These are phyloP conservation scores for Raddia guianensis DNA, from an alignment of 176 grass and related monocot genomes.

Conservation along the genomic window DNA sequence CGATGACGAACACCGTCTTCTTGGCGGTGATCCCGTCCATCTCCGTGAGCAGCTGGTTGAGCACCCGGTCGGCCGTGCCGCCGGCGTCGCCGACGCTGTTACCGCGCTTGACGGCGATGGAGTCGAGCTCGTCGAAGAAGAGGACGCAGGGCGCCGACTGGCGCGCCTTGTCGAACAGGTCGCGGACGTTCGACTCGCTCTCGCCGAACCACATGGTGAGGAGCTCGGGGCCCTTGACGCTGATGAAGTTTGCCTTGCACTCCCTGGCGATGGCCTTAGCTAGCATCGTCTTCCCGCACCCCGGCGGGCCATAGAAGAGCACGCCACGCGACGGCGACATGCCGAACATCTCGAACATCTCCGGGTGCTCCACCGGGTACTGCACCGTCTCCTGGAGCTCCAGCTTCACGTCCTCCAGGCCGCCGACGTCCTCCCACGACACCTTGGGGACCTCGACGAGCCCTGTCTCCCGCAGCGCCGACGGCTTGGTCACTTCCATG, in stretches of 20 bases:
- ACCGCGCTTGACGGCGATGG: conserved; percentile 58
- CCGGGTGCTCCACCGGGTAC: conserved; percentile 57
- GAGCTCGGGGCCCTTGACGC: conserved; percentile 59
- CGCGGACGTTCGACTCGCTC: conserved; percentile 55
- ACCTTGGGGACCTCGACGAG: conserved; percentile 63
- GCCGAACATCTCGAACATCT: conserved; percentile 63
- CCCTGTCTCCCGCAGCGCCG: conserved; percentile 47
- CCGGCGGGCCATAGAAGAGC: conserved; percentile 57
- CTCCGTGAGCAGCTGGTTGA: conserved; percentile 67
- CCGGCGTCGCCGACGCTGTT: conserved; percentile 55
- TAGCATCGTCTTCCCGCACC: conserved; percentile 54
- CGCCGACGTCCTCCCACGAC: conserved; percentile 56
- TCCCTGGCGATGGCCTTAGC: conserved; percentile 56
- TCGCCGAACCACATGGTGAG: conserved; percentile 71
- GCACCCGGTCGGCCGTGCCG: conserved; percentile 52
- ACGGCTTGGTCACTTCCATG: conserved; percentile 61
- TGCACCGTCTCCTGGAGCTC: conserved; percentile 62
- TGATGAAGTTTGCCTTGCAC: conserved; percentile 58
- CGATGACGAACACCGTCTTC: conserved; percentile 57
- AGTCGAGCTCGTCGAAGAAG: conserved; percentile 79
- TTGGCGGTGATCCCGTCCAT: conserved; percentile 76
- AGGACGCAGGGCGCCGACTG: conserved; percentile 61
- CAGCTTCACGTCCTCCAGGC: conserved; percentile 52
- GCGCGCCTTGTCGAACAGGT: conserved; percentile 62
- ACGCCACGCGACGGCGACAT: conserved; percentile 56